These are phyloP conservation scores for Thielaviopsis populi DNA, from an alignment of 2,329 filamentous ascomycete genomes.

Conservation along the genomic window DNA sequence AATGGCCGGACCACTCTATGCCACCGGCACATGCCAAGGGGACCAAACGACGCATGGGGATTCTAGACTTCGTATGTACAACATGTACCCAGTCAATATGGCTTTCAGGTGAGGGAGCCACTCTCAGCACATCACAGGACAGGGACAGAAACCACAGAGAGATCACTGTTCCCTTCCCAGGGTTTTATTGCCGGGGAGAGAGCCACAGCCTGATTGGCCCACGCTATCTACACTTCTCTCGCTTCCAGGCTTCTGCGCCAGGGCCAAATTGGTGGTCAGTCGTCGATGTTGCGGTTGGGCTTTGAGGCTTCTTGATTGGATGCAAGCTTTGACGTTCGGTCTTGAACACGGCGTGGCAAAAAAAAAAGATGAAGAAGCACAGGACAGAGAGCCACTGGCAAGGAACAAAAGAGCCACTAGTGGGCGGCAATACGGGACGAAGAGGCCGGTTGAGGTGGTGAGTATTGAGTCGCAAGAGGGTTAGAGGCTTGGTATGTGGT, in stretches of 20 bases:
- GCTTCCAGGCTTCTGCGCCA: background rate
- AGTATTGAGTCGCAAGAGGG: background rate
- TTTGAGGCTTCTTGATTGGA: background rate
- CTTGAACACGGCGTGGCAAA: background rate
- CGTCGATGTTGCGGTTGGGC: background rate
- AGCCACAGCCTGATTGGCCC: background rate
- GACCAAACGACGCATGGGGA: background rate
- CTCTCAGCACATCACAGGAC: background rate
- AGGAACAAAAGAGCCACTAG: background rate
- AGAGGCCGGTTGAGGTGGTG: background rate
- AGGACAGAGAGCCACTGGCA: background rate
- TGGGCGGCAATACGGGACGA: too few species aligned
- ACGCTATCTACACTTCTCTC: background rate
- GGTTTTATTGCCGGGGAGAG: background rate
- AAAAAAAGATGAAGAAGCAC: background rate
- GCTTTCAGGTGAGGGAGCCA: conserved; percentile 5
- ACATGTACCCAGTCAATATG: background rate
- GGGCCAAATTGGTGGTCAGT: background rate
- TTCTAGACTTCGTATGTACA: conserved; percentile 1
- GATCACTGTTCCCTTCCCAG: background rate
- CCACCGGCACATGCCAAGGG: background rate
- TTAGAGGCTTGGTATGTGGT: too few species aligned
- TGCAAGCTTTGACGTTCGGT: background rate
- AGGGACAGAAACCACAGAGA: background rate
- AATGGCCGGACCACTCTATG: background rate